phyloP scores from a whole-genome alignment of 371 early-diverging fungal genomes.

The Basidiobolus heterosporus region DNA sequence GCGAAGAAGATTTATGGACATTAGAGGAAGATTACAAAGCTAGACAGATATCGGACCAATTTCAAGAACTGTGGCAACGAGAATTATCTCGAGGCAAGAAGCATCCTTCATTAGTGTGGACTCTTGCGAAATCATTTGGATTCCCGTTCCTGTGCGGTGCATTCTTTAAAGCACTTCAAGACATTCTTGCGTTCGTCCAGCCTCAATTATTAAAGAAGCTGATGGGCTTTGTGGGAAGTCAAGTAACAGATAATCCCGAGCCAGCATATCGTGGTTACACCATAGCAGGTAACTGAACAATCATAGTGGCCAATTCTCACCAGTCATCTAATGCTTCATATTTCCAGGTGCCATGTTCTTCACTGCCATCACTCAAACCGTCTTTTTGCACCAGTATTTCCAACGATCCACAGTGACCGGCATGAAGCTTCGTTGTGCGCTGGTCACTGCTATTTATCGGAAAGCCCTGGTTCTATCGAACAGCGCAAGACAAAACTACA shows the following conservation, averaged over 20 bases:
- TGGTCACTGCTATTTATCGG: constrained; percentile 75
- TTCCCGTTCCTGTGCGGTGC: constrained; percentile 47
- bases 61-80: constrained; percentile 49
- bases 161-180: constrained; percentile 63
- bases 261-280: constrained; percentile 38
- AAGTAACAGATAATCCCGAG: constrained; percentile 23
- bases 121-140: constrained; percentile 44
- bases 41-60: constrained; percentile 33
- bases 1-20: constrained; percentile 62
- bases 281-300: constrained; percentile 22
- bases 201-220: constrained; percentile 59
- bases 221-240: constrained; percentile 50
- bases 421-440: constrained; percentile 58
- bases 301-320: neutral
- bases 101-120: constrained; percentile 50
- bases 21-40: constrained; percentile 47
- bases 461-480: constrained; percentile 72
- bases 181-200: constrained; percentile 70
- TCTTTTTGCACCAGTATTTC: constrained; percentile 82
- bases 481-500: constrained; percentile 59
- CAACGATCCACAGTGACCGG: constrained; percentile 59
- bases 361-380: constrained; percentile 64
- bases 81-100: neutral
- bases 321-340: constrained; percentile 1
- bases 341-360: constrained; percentile 49